Base-by-base conservation (phyloP, 768 basidiomycete genomes). In the Hericium rajendrae region DNA sequence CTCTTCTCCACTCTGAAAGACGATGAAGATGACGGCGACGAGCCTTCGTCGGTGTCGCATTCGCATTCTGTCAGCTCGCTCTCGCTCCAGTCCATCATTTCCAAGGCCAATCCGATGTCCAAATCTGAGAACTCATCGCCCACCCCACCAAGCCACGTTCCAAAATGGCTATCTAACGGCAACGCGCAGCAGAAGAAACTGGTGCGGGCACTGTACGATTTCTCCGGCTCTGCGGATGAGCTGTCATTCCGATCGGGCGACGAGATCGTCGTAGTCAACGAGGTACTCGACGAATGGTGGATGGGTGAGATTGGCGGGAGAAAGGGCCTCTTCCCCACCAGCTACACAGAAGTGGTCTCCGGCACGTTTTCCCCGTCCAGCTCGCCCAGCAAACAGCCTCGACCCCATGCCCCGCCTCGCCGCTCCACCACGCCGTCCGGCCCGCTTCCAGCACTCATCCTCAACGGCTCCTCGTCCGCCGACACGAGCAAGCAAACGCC, bases 261-360 rank as follows among this genome's bases (percentile, higher is more conserved):
- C 41, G 82, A 90, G 62, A 86, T 97, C 57, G 69, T 77, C 13
- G 84, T 94, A 28, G 63, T 90, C 28, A 84, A 83, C 38, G 91
- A 94, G 67, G 88, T 93, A 0, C 74, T 91, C 38, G 88, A 90
- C 60, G 91, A 83, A 59, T 94, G 93, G 93, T 94, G 91, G 88
- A 80, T 92, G 74, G 93, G 92, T 6, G 83, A 88, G 66, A 67
- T 82, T 38, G 72, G 78, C 56, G 90, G 88, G 2, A 76, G 75
- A 60, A 82, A 78, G 53, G 93, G 93, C 13, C 68, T 95, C 43
- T 94, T 97, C 76, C 93, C 93, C 0, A 78, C 81, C 1, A 78
- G 83, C 6, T 88, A 91, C 69, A 85, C 83, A 9, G 87, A 91
- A 62, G 55, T 58, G 3, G 61, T 52, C 69, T 3, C 64, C 67